Evolutionary conservation across 257 asterid species (phyloP), one percentile per base, ranked within the genome.

Genomic region (Plantago elongata): DNA sequence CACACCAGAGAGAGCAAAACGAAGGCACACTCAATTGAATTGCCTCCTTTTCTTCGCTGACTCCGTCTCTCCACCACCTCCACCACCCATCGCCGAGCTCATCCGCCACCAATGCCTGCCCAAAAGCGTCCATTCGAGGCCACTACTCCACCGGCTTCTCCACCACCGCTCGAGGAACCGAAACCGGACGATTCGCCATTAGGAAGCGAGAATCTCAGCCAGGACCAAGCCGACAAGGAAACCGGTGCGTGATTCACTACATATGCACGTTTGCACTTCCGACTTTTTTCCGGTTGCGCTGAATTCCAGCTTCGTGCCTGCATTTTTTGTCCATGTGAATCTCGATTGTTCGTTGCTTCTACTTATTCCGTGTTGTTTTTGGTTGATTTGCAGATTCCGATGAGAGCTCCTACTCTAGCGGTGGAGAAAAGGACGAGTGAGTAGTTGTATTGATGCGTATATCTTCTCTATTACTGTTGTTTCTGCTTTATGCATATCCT

Each of bases 391-490:
- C 92, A 87, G 97, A 85, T 87, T 87, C 95, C 67, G 95, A 81
- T 16, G 88, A 62, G 68, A 81, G 86, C 68, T 63, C 81, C 38
- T 38, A 72, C 64, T 86, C 90, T 3, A 83, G 85, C 61, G 81
- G 16, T 34, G 88, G 62, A 43, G 95, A 83, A 45, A 77, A 83
- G 62, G 90, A 87, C 64, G 97, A 90, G 97, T 90, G 81, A 66
- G 54, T 60, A 38, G 56, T 22, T 63, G 54, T 68, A 57, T 49
- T 16, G 63, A 10, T 62, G 11, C 56, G 51, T 22, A 34, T 62
- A n/a, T 13, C 51, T 13, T 56, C 54, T 69, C 42, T 13, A 37
- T 17, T 63, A 51, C 61, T 66, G n/a, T 54, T 74, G 60, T 54
- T n/a, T 54, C 1, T 74, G 5, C 38, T 51, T 51, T 46, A 15